phyloP scores from a whole-genome alignment of 169 alveolate species.

The Plasmodium knowlesi region DNA sequence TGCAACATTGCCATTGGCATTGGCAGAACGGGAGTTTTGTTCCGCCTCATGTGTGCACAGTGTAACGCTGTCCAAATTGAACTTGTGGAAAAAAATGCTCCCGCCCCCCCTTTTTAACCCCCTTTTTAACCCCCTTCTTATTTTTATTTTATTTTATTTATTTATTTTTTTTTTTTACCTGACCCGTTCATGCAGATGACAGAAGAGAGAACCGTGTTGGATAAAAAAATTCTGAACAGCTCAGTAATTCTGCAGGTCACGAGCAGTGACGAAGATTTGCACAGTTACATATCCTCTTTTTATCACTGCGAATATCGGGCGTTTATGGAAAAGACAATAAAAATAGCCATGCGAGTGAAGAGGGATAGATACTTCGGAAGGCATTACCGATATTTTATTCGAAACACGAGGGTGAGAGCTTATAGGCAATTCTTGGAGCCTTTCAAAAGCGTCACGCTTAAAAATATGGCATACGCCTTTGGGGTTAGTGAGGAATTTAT shows the following conservation, averaged over 20 bases:
- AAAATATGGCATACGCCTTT: constrained; percentile 95
- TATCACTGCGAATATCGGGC: constrained; percentile 92
- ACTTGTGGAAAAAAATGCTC: too few relatives aligned
- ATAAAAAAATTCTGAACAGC: constrained; percentile 89
- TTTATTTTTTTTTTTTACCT: neutral
- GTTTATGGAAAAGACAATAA: constrained; percentile 88
- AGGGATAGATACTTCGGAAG: constrained; percentile 90
- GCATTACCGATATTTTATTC: constrained; percentile 89
- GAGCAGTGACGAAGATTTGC: constrained; percentile 89
- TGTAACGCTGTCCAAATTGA: neutral
- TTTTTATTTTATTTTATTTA: neutral
- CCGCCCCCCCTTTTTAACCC: too few relatives aligned
- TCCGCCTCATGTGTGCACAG: neutral
- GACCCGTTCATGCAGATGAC: constrained; percentile 78
- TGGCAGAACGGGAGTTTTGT: neutral
- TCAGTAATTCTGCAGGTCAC: constrained; percentile 94
- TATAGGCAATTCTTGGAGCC: constrained; percentile 95
- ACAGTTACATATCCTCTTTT: constrained; percentile 88
- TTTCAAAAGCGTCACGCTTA: constrained; percentile 94
- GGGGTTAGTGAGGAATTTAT: constrained; percentile 93
- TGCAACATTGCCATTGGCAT: neutral
- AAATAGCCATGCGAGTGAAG: constrained; percentile 83
- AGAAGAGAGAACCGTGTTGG: constrained; percentile 87
- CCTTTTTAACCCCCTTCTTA: too few relatives aligned
- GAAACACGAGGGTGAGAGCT: constrained; percentile 96